Evolutionary conservation across 805 yeast species (phyloP).

Genomic region (Debaryomyces hansenii): DNA sequence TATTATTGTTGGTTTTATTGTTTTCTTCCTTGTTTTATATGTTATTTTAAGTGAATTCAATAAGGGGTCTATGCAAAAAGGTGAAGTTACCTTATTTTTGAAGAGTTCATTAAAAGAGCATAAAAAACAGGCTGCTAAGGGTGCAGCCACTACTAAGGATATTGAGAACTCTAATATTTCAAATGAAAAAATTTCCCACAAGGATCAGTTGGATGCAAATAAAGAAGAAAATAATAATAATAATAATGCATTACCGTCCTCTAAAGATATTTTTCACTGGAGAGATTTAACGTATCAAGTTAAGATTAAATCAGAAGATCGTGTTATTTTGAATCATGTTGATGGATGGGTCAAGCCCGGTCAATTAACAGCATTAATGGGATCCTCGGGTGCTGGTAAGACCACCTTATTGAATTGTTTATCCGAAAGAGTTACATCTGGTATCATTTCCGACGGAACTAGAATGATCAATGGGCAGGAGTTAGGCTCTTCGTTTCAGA

Average conservation of each 20-base stretch:
- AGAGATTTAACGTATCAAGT: slow-evolving; percentile 37
- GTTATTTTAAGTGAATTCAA: slow-evolving; percentile 35
- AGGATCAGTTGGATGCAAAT: slow-evolving; percentile 29
- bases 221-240: slow-evolving; percentile 15
- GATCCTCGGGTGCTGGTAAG: slow-evolving; percentile 49
- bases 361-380: slow-evolving; percentile 73
- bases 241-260: slow-evolving; percentile 5
- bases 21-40: slow-evolving; percentile 40
- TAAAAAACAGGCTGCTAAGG: slow-evolving; percentile 19
- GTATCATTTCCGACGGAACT: slow-evolving; percentile 19
- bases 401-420: slow-evolving; percentile 47
- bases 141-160: slow-evolving; percentile 13
- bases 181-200: slow-evolving; percentile 24
- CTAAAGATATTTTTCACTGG: slow-evolving; percentile 33
- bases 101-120: slow-evolving; percentile 29
- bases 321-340: slow-evolving; percentile 54
- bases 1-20: slow-evolving; percentile 52
- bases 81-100: slow-evolving; percentile 35
- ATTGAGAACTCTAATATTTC: slow-evolving; percentile 17
- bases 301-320: slow-evolving; percentile 35
- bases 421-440: slow-evolving; percentile 21
- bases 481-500: no score
- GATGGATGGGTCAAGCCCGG: slow-evolving; percentile 87
- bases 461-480: slow-evolving; percentile 37
- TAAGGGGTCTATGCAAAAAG: slow-evolving; percentile 46